These are phyloP conservation scores for Hericium alpestre DNA, from an alignment of 768 basidiomycete genomes.

Conservation along the genomic window DNA sequence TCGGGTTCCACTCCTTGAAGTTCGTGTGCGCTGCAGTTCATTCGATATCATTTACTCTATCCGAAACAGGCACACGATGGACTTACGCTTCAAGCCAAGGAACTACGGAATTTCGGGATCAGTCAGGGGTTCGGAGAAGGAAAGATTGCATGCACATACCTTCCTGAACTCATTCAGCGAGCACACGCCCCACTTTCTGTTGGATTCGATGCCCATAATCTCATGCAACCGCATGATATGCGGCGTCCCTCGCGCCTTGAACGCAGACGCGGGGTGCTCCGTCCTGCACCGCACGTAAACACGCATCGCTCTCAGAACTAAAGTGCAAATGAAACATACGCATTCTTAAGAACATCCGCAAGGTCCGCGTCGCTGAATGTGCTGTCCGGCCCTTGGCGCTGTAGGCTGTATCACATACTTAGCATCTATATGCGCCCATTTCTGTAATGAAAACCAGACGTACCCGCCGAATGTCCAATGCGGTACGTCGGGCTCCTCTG, in stretches of 20 bases:
- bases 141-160: slow-evolving; percentile 21
- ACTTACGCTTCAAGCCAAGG: slow-evolving; percentile 65
- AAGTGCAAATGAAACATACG: slow-evolving; percentile 37
- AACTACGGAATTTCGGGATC: slow-evolving; percentile 29
- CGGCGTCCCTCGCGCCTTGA: slow-evolving; percentile 71
- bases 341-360: slow-evolving; percentile 52
- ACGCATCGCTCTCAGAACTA: not conserved
- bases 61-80: not conserved
- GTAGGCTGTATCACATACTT: slow-evolving; percentile 28
- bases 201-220: slow-evolving; percentile 75
- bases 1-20: slow-evolving; percentile 77
- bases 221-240: slow-evolving; percentile 63
- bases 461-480: slow-evolving; percentile 64
- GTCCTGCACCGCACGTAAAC: slow-evolving; percentile 32
- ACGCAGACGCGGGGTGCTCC: slow-evolving; percentile 59
- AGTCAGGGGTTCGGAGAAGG: not conserved
- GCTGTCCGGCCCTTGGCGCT: slow-evolving; percentile 44
- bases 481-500: slow-evolving; percentile 32
- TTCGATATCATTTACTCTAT: not conserved
- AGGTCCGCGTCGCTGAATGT: slow-evolving; percentile 62
- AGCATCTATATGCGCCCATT: no score
- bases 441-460: slow-evolving; percentile 11
- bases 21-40: slow-evolving; percentile 42
- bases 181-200: slow-evolving; percentile 71
- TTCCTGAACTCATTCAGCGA: slow-evolving; percentile 77